Evolutionary conservation across 2,329 filamentous ascomycete genomes (phyloP), one percentile per base, ranked within the genome.

Genomic region (Colletotrichum sp.): DNA sequence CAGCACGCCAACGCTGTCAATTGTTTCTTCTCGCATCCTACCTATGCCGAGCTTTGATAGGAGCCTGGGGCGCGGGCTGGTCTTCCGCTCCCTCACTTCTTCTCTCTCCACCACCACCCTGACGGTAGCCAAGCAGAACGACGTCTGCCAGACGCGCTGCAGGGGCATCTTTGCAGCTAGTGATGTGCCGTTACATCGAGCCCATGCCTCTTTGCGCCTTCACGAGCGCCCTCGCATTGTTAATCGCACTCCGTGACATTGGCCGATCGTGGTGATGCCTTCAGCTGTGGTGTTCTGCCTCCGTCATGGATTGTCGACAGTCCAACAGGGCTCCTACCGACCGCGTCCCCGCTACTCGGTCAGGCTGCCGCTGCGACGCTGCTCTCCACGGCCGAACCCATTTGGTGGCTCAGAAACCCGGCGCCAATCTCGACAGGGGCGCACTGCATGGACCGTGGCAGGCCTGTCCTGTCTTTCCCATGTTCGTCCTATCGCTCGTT

Each of bases 1-100:
- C 68, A 63, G 26, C 68, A 68, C 68, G 72, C 68, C 68, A 72
- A 72, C 62, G 22, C 69, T 72, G 68, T 72, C 69, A 22, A 64
- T 63, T 63, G 22, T 67, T 72, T 72, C 62, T 72, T 75, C 24
- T 75, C 60, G 22, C 64, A 30, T 18, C 36, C 36, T 39, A 39
- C 36, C 36, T 39, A 32, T 39, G 26, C 57, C 39, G 57, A n/a
- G 22, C 32, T 15, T 13, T n/a, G 44, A 13, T 9, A 39, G 39
- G 32, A 75, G 36, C 59, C 59, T 59, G 24, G 68, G 16, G 26
- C 28, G 26, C n/a, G 22, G 12, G 44, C 26, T 34, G 36, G 36
- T 22, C 26, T 55, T 59, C 55, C 64, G 52, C 44, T 52, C 34
- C 57, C 62, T 63, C 48, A 24, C 62, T 75, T n/a, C 39, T 34